A percentile compares a stretch with the other conserved stretches of the same genome.
Conservation (phyloP, 225 moss, liverwort and hornwort species). For the Climacium dendroides region DNA sequence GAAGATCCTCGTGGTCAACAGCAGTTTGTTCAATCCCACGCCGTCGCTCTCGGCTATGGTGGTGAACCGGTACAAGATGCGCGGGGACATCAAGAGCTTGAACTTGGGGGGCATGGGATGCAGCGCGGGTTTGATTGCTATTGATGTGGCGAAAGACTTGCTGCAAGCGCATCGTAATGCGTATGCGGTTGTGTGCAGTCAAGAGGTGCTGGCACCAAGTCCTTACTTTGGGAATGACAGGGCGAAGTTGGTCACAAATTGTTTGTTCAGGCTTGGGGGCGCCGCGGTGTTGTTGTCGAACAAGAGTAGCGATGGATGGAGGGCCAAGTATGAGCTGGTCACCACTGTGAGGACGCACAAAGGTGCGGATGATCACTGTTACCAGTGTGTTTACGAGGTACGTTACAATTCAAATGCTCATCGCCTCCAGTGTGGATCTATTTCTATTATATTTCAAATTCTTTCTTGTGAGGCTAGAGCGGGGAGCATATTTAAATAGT, state of each 20-base stretch:
- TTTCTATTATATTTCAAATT: not conserved
- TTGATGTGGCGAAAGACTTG: conserved; percentile 26
- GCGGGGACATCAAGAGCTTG: conserved; percentile 29
- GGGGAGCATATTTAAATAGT: no score
- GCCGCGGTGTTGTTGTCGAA: conserved; percentile 34
- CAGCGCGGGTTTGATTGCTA: conserved; percentile 30
- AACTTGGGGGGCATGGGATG: conserved; percentile 46
- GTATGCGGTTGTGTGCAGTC: conserved; percentile 38
- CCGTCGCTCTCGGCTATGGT: conserved; percentile 47
- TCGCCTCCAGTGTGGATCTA: not conserved
- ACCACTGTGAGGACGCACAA: conserved; percentile 46
- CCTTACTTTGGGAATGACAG: conserved; percentile 38
- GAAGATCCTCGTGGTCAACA: conserved; percentile 26
- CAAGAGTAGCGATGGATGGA: not conserved
- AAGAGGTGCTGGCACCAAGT: conserved; percentile 10
- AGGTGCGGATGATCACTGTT: conserved; percentile 38
- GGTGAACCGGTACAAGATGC: conserved; percentile 53
- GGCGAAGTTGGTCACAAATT: conserved; percentile 41
- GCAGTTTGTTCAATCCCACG: conserved; percentile 40
- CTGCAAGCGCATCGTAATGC: conserved; percentile 32
- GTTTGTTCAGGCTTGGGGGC: conserved; percentile 27
- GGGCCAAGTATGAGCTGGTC: conserved; percentile 37
- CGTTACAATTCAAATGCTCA: not conserved
- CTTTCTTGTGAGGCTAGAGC: not conserved
- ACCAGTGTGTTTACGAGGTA: conserved; percentile 39